A percentile compares a stretch with the other conserved stretches of the same genome.
Conservation (phyloP, 441 rosid genomes). For the Populus hybrid region DNA sequence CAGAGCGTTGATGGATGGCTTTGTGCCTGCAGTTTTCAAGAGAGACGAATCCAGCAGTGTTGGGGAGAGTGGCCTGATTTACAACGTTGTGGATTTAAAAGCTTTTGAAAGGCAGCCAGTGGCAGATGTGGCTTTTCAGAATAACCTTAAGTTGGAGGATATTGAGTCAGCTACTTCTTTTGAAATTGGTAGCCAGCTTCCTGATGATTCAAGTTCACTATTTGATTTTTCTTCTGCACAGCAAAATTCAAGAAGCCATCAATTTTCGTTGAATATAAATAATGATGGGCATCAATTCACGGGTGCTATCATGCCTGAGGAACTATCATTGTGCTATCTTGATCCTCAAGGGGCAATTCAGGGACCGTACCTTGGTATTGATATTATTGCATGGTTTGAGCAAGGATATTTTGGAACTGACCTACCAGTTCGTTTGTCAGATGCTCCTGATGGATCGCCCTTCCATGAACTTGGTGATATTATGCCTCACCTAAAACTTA, state of each 20-base stretch:
- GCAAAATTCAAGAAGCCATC: constrained; percentile 14
- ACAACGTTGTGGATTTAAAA: constrained; percentile 9
- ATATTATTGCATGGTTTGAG: constrained; percentile 49
- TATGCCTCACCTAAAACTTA: constrained; percentile 38
- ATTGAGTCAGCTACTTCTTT: neutral
- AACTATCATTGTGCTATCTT: constrained; percentile 46
- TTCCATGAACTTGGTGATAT: constrained; percentile 46
- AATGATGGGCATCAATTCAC: constrained; percentile 11
- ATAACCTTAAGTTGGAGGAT: constrained; percentile 10
- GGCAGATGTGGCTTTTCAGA: constrained; percentile 3
- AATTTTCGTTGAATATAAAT: constrained; percentile 3
- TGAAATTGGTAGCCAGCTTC: constrained; percentile 5
- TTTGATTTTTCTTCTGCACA: constrained; percentile 27
- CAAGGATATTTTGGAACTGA: constrained; percentile 68
- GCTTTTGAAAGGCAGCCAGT: constrained; percentile 10
- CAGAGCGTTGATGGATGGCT: neutral
- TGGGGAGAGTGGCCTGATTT: neutral
- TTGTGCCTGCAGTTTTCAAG: neutral
- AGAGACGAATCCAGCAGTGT: constrained; percentile 8
- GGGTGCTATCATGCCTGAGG: constrained; percentile 33
- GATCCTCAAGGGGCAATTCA: constrained; percentile 54
- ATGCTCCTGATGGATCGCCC: constrained; percentile 55
- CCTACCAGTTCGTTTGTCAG: constrained; percentile 49
- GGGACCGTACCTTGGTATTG: constrained; percentile 58
- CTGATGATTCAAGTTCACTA: constrained; percentile 39